Evolutionary conservation across 78 protist genomes (phyloP).

Genomic region (Creolimax fragrantissima): DNA sequence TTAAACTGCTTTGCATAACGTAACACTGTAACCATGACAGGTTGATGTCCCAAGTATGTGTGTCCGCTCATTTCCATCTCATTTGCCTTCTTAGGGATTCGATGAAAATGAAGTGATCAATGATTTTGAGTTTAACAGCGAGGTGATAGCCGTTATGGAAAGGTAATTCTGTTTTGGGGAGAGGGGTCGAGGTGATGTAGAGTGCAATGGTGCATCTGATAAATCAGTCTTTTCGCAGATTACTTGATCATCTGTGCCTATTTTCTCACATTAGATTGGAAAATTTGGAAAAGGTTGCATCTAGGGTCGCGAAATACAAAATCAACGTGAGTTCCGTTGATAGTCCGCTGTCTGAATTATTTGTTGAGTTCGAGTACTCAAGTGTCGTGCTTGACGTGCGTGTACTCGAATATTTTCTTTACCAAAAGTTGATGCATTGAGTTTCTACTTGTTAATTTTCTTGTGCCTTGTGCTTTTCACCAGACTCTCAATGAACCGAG

Average conservation of each 20-base stretch:
- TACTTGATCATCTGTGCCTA: neutral
- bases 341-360: neutral
- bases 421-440: neutral
- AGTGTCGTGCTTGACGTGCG: neutral
- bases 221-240: neutral
- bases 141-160: neutral
- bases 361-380: neutral
- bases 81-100: neutral
- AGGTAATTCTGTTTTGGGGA: neutral
- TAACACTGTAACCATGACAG: neutral
- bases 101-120: neutral
- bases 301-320: neutral
- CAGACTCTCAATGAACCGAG: slow-evolving; percentile 2
- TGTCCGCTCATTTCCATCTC: neutral
- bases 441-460: too few species aligned
- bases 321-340: neutral
- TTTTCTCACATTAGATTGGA: neutral
- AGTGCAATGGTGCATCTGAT: neutral
- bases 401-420: neutral
- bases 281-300: neutral
- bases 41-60: neutral
- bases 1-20: neutral
- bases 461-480: too few species aligned
- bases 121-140: neutral
- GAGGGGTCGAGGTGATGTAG: neutral